Evolutionary conservation across 2,329 filamentous ascomycete species (phyloP).

Genomic region (Gaeumannomyces tritici): DNA sequence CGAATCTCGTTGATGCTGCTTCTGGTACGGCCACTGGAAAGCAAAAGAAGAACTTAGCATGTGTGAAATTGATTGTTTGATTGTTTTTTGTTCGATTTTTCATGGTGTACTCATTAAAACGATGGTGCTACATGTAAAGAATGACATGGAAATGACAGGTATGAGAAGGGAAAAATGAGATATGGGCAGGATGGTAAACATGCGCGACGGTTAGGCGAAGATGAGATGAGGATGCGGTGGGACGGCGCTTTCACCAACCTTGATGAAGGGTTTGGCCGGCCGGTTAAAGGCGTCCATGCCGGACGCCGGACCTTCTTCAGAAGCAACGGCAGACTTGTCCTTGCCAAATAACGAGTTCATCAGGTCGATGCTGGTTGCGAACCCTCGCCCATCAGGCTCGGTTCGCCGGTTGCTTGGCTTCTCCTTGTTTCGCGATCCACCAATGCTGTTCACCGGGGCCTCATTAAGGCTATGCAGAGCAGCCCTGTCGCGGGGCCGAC

Average conservation of each 20-base stretch:
- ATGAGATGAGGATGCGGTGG: conserved; percentile 14
- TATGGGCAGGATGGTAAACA: not conserved
- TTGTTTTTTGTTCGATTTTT: conserved; percentile 6
- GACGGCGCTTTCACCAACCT: conserved; percentile 66
- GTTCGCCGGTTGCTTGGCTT: conserved; percentile 19
- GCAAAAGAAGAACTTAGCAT: conserved; percentile 35
- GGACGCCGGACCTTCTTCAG: conserved; percentile 33
- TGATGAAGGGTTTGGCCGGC: conserved; percentile 58
- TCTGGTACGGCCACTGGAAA: conserved; percentile 77
- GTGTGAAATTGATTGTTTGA: conserved; percentile 19
- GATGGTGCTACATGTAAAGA: conserved; percentile 19
- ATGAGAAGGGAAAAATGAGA: conserved; percentile 3
- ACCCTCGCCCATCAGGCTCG: conserved; percentile 49
- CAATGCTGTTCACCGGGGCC: conserved; percentile 30
- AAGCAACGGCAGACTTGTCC: conserved; percentile 46
- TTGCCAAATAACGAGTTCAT: conserved; percentile 91
- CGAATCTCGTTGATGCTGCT: conserved; percentile 58
- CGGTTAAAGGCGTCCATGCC: conserved; percentile 19
- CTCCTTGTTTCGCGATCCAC: conserved; percentile 33
- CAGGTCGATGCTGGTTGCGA: conserved; percentile 84
- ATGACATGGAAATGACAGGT: conserved; percentile 1
- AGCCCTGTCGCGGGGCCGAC: conserved; percentile 76
- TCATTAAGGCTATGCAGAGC: conserved; percentile 53
- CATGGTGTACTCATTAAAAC: conserved; percentile 17
- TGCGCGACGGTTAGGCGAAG: not conserved